Percentiles rank a stretch among this genome's conserved stretches.
These are phyloP conservation scores for Pseudogymnoascus destructans DNA, from an alignment of 2,329 filamentous ascomycete genomes.

Conservation along the genomic window DNA sequence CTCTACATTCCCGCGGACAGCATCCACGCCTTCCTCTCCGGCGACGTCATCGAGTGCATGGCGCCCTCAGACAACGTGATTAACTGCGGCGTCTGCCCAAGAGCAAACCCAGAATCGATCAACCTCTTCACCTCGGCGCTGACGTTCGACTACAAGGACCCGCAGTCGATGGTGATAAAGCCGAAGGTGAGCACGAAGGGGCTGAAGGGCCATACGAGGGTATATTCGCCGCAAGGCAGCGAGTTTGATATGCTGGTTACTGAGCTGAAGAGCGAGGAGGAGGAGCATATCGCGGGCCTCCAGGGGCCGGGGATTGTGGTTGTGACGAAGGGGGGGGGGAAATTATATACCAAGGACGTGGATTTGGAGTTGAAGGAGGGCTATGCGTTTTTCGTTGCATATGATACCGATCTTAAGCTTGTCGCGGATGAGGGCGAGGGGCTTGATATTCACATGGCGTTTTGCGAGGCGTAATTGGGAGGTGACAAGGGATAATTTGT, in stretches of 20 bases:
- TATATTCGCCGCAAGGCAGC: conserved; percentile 54
- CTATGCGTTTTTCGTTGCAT: conserved; percentile 50
- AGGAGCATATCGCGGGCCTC: conserved; percentile 41
- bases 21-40: conserved; percentile 84
- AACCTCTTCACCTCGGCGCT: conserved; percentile 50
- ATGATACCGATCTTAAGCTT: conserved; percentile 17
- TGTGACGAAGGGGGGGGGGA: conserved; percentile 45
- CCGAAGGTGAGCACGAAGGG: conserved; percentile 37
- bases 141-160: conserved; percentile 49
- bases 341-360: conserved; percentile 40
- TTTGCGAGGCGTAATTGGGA: conserved; percentile 10
- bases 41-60: conserved; percentile 98
- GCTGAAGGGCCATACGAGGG: conserved; percentile 44
- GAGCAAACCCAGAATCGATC: conserved; percentile 47
- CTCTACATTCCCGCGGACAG: conserved; percentile 92
- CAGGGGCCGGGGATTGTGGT: conserved; percentile 52
- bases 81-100: conserved; percentile 61
- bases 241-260: conserved; percentile 59
- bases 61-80: conserved; percentile 88
- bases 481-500: not conserved
- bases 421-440: conserved; percentile 11
- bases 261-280: conserved; percentile 41
- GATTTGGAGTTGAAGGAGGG: conserved; percentile 45
- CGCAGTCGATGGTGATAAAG: conserved; percentile 42
- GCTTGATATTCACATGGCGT: conserved; percentile 19